Percentiles rank a stretch among this genome's conserved stretches.
phyloP scores from a whole-genome alignment of 768 basidiomycete species.

The Porphyrellus cyaneotinctus region DNA sequence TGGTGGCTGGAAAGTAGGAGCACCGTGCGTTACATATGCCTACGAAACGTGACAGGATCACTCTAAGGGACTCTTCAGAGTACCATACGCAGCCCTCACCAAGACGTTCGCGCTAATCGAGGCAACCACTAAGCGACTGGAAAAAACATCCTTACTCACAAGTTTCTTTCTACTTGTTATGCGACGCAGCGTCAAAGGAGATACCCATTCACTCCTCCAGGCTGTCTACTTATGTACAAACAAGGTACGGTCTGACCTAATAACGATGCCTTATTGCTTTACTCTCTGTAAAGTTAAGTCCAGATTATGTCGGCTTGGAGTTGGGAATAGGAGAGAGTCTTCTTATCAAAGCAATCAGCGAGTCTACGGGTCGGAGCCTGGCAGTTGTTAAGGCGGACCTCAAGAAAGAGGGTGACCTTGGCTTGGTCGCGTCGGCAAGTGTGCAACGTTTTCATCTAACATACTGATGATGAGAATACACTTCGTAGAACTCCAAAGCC shows the following conservation, averaged over 20 bases:
- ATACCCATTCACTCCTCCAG: conserved; percentile 74
- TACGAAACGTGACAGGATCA: neutral
- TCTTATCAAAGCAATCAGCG: conserved; percentile 90
- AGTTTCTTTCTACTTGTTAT: conserved; percentile 88
- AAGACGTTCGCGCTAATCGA: conserved; percentile 88
- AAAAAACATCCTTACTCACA: conserved; percentile 87
- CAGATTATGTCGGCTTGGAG: conserved; percentile 93
- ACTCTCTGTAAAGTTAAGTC: conserved; percentile 60
- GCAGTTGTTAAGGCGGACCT: conserved; percentile 84
- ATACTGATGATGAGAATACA: neutral
- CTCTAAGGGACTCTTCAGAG: conserved; percentile 41
- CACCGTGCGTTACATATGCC: conserved; percentile 57
- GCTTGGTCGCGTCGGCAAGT: conserved; percentile 90
- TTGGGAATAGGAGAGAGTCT: conserved; percentile 95
- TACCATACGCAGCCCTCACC: conserved; percentile 91
- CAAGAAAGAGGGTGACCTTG: conserved; percentile 93
- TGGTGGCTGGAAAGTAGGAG: conserved; percentile 80
- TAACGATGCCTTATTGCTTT: neutral
- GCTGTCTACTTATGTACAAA: conserved; percentile 97
- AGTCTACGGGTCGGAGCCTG: conserved; percentile 87
- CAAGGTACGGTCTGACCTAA: conserved; percentile 49
- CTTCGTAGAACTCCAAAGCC: conserved; percentile 82
- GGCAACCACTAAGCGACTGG: conserved; percentile 90
- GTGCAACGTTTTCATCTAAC: neutral
- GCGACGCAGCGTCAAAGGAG: conserved; percentile 72